Evolutionary conservation across 768 basidiomycete genomes (phyloP), one percentile per base, ranked within the genome.

Genomic region (Lactarius evosmus): DNA sequence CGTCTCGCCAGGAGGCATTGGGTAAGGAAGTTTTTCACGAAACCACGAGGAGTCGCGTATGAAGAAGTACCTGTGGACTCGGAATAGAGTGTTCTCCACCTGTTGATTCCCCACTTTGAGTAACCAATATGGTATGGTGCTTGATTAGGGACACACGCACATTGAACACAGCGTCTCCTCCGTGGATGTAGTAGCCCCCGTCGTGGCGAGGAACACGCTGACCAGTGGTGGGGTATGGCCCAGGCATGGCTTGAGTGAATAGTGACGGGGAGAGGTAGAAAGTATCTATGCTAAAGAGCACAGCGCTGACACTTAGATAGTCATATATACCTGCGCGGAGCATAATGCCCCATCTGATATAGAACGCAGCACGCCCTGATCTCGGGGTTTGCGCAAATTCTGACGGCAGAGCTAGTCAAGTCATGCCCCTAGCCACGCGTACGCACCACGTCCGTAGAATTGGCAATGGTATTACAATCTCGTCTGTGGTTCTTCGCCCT

Each of bases 121-220:
- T 40, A 9, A 51, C 33, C 17, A 17, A 40, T 30, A 49, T 7
- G n/a, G n/a, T n/a, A n/a, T n/a, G 30, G 30, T 27, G 36, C 17
- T n/a, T 22, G 30, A 56, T 29, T 17, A 14, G 16, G 27, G 29
- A 14, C 19, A 66, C 63, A 67, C 72, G 69, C 46, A 74, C 73
- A 16, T 68, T 65, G 64, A 74, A 64, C 51, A 74, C 58, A n/a
- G 85, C 66, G 65, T 86, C 85, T 0, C 81, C 87, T 0, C 80
- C 80, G 0, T 75, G 70, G 14, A 88, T 70, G 56, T 84, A 87
- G 61, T 82, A 89, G 0, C 16, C 12, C 0, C 78, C 71, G 0
- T 72, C 66, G 41, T 76, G 73, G 25, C 60, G 62, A 38, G 58
- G 66, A 36, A 76, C 60, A 0, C 70, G 69, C 64, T 75, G 68